Base-by-base conservation (phyloP, 2,329 filamentous ascomycete genomes). In the Xylariomycetidae sp. region DNA sequence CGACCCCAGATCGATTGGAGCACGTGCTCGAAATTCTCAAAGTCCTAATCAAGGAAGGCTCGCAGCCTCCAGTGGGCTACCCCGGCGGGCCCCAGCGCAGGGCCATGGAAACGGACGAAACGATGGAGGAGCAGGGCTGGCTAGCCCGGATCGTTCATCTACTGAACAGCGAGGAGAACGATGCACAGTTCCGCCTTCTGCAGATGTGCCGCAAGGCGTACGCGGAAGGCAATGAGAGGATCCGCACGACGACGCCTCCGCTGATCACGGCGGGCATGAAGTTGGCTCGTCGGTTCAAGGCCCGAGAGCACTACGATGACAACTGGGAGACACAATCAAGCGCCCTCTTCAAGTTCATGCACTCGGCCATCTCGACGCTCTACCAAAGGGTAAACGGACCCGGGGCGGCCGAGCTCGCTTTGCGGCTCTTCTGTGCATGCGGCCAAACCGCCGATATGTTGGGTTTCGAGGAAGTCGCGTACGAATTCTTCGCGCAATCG, bases 401-500 rank as follows among this genome's bases (percentile, higher is more conserved):
- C 7, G 85, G 84, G 17, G 83, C 86, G 10, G 86, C 90, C 1
- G 92, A 98, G 56, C 74, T 98, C 14, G 81, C 86, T 1, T 72
- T 98, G 30, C 84, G 92, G 3, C 70, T 96, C 12, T 98, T 96
- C 57, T 82, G 92, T 48, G 80, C 85, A 25, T 93, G 88, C 53
- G 92, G 92, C 15, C 89, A 95, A 64, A 84, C 93, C 19, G 89
- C 92, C 9, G 89, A 95, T 50, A 82, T 92, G 59, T 86, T 80
- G 9, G 85, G 84, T 2, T 93, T 94, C 48, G 90, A 98, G 57
- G 92, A 98, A 63, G 87, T 95, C 25, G 85, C 88, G 9, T 98
- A 98, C 58, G 92, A 98, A 56, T 98, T 93, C 66, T 96, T 95
- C 50, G 92, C 92, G 0, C 92, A 98, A 60, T 90, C 92, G 0